phyloP scores from a whole-genome alignment of 148 eudicot genomes.

The Linanthus parryae region DNA sequence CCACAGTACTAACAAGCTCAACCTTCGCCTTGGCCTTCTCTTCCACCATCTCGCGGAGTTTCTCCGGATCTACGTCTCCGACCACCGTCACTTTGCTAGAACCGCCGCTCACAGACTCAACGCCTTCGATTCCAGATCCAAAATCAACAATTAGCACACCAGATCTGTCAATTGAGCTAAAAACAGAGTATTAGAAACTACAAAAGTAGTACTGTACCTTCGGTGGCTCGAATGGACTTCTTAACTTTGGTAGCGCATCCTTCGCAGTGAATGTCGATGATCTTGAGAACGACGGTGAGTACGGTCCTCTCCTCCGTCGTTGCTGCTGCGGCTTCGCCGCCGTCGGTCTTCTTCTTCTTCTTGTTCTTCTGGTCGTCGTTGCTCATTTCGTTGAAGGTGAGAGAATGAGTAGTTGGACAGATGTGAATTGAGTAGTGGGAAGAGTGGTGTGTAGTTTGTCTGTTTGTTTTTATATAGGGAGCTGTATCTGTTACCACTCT shows the following conservation, averaged over 20 bases:
- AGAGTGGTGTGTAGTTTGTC: too few relatives aligned
- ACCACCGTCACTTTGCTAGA: constrained; percentile 27
- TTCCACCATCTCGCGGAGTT: constrained; percentile 38
- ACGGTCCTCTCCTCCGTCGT: constrained; percentile 10
- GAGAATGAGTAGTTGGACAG: too few relatives aligned
- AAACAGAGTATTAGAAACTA: neutral
- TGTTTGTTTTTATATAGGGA: too few relatives aligned
- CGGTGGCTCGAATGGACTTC: constrained; percentile 19
- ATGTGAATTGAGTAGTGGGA: too few relatives aligned
- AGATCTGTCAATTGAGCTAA: neutral
- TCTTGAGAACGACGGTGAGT: constrained; percentile 20
- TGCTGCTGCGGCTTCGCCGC: neutral
- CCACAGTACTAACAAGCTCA: constrained; percentile 47
- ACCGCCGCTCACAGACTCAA: constrained; percentile 23
- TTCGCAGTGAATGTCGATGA: constrained; percentile 35
- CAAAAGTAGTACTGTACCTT: too few relatives aligned
- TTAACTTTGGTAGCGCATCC: constrained; percentile 33
- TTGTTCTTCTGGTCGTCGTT: too few relatives aligned
- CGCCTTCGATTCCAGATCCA: constrained; percentile 27
- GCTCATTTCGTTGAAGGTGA: too few relatives aligned
- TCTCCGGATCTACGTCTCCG: constrained; percentile 42
- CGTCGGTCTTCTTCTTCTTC: too few relatives aligned
- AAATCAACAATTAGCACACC: neutral
- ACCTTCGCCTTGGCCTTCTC: constrained; percentile 35
- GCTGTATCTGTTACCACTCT: too few relatives aligned